Evolutionary conservation across 495 filamentous ascomycete species (phyloP).

Genomic region (Tuber borchii): DNA sequence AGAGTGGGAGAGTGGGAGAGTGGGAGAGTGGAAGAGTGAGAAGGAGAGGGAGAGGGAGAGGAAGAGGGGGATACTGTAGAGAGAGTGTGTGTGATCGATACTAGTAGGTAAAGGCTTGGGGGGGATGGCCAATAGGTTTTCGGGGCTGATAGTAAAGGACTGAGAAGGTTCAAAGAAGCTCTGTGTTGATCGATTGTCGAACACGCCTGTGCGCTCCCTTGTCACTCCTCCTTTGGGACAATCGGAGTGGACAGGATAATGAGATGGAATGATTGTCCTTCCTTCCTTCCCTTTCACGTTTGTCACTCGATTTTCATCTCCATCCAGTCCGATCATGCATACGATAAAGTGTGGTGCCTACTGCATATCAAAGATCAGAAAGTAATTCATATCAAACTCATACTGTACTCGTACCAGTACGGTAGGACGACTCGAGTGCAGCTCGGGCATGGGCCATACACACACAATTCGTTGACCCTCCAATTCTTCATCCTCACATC

Average conservation of each 20-base stretch:
- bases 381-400: not conserved
- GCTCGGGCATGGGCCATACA: not conserved
- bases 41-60: not conserved
- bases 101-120: not conserved
- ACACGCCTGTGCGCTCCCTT: conserved; percentile 1
- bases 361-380: not conserved
- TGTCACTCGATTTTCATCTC: not conserved
- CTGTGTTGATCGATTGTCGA: conserved; percentile 1
- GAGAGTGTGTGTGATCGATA: not conserved
- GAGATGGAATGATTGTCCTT: not conserved
- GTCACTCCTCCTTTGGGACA: not conserved
- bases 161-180: conserved; percentile 12
- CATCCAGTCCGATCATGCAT: not conserved
- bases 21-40: not conserved
- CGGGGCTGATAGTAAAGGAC: not conserved
- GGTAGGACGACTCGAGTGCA: not conserved
- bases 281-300: not conserved
- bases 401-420: not conserved
- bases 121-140: conserved; percentile 2
- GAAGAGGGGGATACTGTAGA: not conserved
- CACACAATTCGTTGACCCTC: conserved; percentile 2
- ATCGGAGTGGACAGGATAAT: not conserved
- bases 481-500: not conserved
- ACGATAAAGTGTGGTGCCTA: not conserved
- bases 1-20: not conserved